Evolutionary conservation across 169 alveolate species (phyloP).

Genomic region (Eimeria tenella): DNA sequence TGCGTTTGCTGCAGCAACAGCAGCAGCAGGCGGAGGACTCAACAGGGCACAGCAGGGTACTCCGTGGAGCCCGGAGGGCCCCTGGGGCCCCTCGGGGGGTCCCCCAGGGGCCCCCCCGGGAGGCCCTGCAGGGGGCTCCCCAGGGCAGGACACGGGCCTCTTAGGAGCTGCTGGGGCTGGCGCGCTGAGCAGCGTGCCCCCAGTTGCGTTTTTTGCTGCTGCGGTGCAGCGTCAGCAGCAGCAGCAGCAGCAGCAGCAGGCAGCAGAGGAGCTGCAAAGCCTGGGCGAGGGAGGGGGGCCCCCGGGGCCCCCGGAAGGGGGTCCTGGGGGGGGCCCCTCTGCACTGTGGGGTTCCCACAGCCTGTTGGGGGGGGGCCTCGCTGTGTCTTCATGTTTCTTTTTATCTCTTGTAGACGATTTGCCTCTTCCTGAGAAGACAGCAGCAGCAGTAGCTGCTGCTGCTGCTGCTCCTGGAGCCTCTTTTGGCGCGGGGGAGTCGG

Average conservation of each 20-base stretch:
- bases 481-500: not conserved
- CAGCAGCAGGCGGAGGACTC: not conserved
- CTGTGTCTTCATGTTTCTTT: constrained; percentile 16
- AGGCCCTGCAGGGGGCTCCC: not conserved
- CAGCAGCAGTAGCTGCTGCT: constrained; percentile 52
- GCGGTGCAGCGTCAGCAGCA: constrained; percentile 59
- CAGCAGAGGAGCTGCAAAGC: constrained; percentile 18
- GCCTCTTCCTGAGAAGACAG: constrained; percentile 22
- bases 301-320: not conserved
- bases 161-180: not conserved
- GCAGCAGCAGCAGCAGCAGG: constrained; percentile 16
- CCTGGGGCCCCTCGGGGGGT: not conserved
- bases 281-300: not conserved
- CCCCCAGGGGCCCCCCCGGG: not conserved
- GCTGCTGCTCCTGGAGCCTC: constrained; percentile 14
- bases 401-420: constrained; percentile 16
- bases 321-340: constrained; percentile 7
- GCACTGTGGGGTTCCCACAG: constrained; percentile 7
- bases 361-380: not conserved
- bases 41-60: not conserved
- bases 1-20: not conserved
- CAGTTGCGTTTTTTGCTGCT: constrained; percentile 18
- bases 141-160: not conserved
- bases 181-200: constrained; percentile 2
- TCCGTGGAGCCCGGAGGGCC: not conserved